These are phyloP conservation scores for Prunus padus DNA, from an alignment of 306 rosid species.

Conservation along the genomic window DNA sequence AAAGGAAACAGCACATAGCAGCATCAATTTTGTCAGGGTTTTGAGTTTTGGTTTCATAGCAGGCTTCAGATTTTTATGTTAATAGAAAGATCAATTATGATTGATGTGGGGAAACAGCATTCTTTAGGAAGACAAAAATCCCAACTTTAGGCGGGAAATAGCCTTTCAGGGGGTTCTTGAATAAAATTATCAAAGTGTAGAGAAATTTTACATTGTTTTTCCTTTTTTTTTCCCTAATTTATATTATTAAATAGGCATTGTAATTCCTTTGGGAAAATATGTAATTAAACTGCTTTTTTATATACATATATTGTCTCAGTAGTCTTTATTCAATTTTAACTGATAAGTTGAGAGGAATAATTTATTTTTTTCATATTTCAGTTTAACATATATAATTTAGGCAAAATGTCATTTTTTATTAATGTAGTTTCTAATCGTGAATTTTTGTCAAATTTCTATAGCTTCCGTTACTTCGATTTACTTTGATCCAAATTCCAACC, in stretches of 20 bases:
- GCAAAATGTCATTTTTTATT: no score
- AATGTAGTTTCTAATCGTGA: no score
- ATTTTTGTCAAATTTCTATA: no score
- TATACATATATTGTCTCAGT: not conserved
- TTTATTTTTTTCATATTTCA: no score
- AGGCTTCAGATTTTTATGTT: slow-evolving; percentile 11
- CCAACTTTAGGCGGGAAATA: slow-evolving; percentile 13
- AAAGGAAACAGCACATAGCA: not conserved
- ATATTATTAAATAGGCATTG: not conserved
- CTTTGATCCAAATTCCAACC: no score
- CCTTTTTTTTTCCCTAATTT: not conserved
- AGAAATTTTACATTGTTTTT: slow-evolving; percentile 9
- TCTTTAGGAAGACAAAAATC: slow-evolving; percentile 5
- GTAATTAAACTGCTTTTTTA: slow-evolving; percentile 12
- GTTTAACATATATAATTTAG: no score
- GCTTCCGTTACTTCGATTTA: no score
- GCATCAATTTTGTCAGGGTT: slow-evolving; percentile 3
- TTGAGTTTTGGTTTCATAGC: not conserved
- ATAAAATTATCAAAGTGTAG: slow-evolving; percentile 12
- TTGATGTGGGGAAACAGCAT: not conserved
- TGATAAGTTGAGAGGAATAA: no score
- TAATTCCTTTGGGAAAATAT: not conserved
- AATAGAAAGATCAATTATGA: not conserved
- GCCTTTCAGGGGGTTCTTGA: slow-evolving; percentile 8
- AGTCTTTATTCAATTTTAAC: not conserved